Evolutionary conservation across 2,329 filamentous ascomycete species (phyloP), one percentile per base, ranked within the genome.

Genomic region (Colletotrichum phormii): DNA sequence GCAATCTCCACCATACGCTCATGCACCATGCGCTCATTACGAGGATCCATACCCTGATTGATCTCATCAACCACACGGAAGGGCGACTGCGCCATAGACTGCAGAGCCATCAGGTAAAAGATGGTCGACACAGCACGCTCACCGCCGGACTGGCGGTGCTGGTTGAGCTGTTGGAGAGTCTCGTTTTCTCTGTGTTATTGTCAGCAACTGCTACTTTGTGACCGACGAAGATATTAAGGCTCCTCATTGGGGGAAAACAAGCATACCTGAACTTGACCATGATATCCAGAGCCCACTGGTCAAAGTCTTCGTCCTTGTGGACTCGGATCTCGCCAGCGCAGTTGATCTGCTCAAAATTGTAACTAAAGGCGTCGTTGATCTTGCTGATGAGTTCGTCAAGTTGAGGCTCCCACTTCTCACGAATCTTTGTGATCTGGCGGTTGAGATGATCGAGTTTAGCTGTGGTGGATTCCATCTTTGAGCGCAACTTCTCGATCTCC

Each of bases 11-110:
- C 97, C 93, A 99, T 97, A 75, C 97, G 94, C 80, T 96, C 95
- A 84, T 99, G 97, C 18, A 99, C 95, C 90, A 98, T 97, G 77
- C 97, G 94, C 84, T 99, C 97, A 83, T 99, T 99, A 78, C 97
- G 92, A 55, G 96, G 97, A 82, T 99, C 97, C 97, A 99, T 99
- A 76, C 97, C 97, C 84, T 99, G 97, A 80, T 99, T 99, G 87
- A 99, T 99, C 85, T 99, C 97, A 83, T 99, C 97, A 72, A 99
- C 97, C 62, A 99, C 96, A 64, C 97, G 95, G 89, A 99, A 99
- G 1, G 97, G 97, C 4, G 95, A 95, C 78, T 95, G 93, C 18
- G 97, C 96, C 78, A 99, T 92, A 62, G 94, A 94, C 82, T 99
- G 97, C 31, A 99, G 89, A 5, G 97, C 95, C 95, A 99, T 98